Percentiles rank a stretch among this genome's conserved stretches.
phyloP scores from a whole-genome alignment of 106 monocot species.

The Narthecium ossifragum region DNA sequence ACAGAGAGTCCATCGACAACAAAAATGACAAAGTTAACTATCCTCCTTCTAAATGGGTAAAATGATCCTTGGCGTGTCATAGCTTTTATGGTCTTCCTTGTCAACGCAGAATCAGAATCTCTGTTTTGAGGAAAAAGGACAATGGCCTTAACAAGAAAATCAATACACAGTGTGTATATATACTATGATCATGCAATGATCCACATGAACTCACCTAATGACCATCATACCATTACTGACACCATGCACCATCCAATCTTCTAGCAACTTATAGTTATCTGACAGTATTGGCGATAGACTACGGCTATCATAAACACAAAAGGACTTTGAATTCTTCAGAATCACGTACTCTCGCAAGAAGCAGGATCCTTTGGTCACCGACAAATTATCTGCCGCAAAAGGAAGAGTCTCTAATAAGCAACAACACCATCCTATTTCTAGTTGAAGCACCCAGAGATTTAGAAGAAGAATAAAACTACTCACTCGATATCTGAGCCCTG shows the following conservation, averaged over 20 bases:
- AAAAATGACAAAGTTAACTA: constrained; percentile 60
- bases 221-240: constrained; percentile 39
- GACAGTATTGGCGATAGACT: constrained; percentile 18
- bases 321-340: constrained; percentile 38
- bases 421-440: background rate
- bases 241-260: constrained; percentile 49
- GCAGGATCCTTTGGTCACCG: constrained; percentile 11
- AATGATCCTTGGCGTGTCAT: background rate
- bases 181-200: background rate
- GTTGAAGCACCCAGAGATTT: background rate
- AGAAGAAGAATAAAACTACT: constrained; percentile 4
- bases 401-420: background rate
- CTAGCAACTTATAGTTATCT: constrained; percentile 37
- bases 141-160: background rate
- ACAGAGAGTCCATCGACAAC: constrained; percentile 46
- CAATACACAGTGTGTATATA: background rate
- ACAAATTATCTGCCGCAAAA: constrained; percentile 24
- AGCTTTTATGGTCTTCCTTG: constrained; percentile 15
- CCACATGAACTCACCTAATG: constrained; percentile 20
- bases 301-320: constrained; percentile 54
- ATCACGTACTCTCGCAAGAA: constrained; percentile 61
- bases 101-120: constrained; percentile 14
- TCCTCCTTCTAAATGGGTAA: constrained; percentile 24
- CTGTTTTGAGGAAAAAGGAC: constrained; percentile 17
- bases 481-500: constrained; percentile 36